Conservation (phyloP, 108 stramenopile genomes). For the Cyclotella sp. region DNA sequence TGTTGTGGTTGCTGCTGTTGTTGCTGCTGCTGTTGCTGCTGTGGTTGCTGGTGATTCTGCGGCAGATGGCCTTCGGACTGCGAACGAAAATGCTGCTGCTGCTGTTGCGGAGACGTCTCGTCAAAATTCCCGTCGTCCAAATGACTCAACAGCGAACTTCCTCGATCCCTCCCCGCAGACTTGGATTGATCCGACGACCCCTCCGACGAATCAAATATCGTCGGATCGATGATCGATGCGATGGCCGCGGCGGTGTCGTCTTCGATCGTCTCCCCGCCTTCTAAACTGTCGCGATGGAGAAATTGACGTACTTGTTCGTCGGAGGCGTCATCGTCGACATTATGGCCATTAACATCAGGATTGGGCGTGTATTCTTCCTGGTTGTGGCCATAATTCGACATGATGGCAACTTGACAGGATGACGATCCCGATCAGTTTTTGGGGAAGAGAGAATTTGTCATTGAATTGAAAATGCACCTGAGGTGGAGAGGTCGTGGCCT, state of each 20-base stretch:
- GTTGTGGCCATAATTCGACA: background rate
- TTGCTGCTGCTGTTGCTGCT: too few species aligned
- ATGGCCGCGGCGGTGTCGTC: constrained; percentile 1
- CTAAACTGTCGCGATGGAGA: background rate
- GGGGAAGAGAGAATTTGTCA: too few species aligned
- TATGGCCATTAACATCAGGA: background rate
- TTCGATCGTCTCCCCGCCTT: too few species aligned
- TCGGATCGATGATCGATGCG: background rate
- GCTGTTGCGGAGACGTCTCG: background rate
- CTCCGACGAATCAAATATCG: background rate
- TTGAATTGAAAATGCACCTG: too few species aligned
- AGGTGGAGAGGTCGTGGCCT: background rate
- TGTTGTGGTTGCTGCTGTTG: too few species aligned
- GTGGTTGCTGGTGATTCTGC: too few species aligned
- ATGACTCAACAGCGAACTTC: background rate
- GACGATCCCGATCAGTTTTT: too few species aligned
- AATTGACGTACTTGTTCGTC: constrained; percentile 4
- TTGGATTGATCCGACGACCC: background rate
- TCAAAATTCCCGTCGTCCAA: background rate
- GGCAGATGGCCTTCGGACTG: too few species aligned
- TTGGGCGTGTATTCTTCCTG: background rate
- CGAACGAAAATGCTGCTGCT: background rate
- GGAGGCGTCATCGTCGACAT: background rate
- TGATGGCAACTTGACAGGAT: too few species aligned
- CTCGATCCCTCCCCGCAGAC: background rate